Evolutionary conservation across 2,329 filamentous ascomycete genomes (phyloP).

Genomic region (Didymella segeticola): DNA sequence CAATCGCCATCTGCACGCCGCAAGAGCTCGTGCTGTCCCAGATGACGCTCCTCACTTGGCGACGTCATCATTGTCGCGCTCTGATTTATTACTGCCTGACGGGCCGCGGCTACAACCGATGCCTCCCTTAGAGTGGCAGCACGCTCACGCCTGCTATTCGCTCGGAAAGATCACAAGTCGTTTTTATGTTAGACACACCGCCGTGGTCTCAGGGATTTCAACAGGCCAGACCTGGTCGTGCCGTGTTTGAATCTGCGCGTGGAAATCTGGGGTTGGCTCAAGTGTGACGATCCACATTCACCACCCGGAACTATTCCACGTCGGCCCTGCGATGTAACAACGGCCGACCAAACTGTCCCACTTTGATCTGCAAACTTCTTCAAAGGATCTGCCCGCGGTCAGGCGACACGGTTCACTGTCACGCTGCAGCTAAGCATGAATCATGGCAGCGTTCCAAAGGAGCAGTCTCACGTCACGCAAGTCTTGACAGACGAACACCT

Average conservation of each 20-base stretch:
- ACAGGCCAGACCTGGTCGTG: neutral
- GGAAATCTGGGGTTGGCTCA: constrained; percentile 3
- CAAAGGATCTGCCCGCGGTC: neutral
- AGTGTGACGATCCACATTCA: constrained; percentile 1
- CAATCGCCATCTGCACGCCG: constrained; percentile 13
- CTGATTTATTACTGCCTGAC: neutral
- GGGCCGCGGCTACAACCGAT: neutral
- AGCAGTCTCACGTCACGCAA: neutral
- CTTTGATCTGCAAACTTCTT: neutral
- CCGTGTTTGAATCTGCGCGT: neutral
- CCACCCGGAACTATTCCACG: neutral
- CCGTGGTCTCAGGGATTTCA: neutral
- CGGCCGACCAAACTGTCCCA: neutral
- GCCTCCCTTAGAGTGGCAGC: constrained; percentile 10
- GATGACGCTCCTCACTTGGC: neutral
- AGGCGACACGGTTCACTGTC: neutral
- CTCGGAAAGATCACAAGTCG: neutral
- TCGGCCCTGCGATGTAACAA: constrained; percentile 1
- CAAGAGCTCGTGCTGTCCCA: constrained; percentile 12
- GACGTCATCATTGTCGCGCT: constrained; percentile 16
- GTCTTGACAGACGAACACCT: neutral
- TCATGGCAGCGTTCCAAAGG: neutral
- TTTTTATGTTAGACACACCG: neutral
- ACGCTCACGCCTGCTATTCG: constrained; percentile 1
- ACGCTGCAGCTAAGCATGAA: neutral